Evolutionary conservation across 202 grass and related monocot species (phyloP), one percentile per base, ranked within the genome.

Genomic region (Alloteropsis angusta): DNA sequence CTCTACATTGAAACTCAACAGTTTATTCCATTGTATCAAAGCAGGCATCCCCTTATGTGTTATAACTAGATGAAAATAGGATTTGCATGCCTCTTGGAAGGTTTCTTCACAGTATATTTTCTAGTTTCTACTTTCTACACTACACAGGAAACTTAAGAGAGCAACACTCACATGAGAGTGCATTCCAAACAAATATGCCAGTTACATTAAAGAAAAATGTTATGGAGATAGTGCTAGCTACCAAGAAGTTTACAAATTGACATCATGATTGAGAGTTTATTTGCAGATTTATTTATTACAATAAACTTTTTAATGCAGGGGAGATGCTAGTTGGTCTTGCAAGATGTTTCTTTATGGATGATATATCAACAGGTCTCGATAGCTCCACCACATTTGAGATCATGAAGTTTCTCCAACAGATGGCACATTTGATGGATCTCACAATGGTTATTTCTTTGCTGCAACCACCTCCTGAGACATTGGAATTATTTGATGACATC

Each of bases 341-440:
- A 77, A 92, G 88, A 85, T 90, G 92, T 71, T 93, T 95, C 76
- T 93, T 99, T 79, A 99, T 99, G 96, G 96, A 99, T 84, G 96
- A 99, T 78, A 93, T 99, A 81, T 95, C 96, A 67, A 99, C 92
- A 76, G 96, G 96, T 82, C 87, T 99, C 70, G 96, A 99, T 83
- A 99, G 96, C 75, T 90, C 92, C 37, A 99, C 96, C 0, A 93
- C 96, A 26, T 99, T 95, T 79, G 85, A 93, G 78, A 99, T 93
- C 47, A 58, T 99, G 15, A 95, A 93, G 58, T 99, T 84, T 89
- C 83, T 99, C 53, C 90, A 93, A 79, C 96, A 95, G 72, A 79
- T 95, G 84, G 84, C 87, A 36, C 92, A 93, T 92, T 75, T 84
- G 57, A 87, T 99, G 92, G 92, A 99, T 89, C 79, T 93, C 68